Evolutionary conservation across 768 basidiomycete genomes (phyloP), one percentile per base, ranked within the genome.

Genomic region (Mycena crocata): DNA sequence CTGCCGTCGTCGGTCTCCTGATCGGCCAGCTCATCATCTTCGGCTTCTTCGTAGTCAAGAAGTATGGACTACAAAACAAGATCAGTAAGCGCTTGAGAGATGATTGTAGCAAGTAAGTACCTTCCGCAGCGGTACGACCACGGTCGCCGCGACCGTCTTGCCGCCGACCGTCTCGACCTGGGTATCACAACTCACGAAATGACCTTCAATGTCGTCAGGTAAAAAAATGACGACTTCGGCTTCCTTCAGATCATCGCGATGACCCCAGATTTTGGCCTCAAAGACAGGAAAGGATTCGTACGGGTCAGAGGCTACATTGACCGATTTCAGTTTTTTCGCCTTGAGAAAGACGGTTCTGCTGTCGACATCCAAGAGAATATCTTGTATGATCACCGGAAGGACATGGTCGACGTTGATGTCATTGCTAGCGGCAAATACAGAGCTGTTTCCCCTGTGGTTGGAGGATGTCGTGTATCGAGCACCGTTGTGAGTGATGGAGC

Each of bases 401-500:
- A 14, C 35, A 15, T 44, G n/a, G 42, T 19, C n/a, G n/a, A n/a
- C n/a, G n/a, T 6, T n/a, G n/a, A 5, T 10, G 8, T 52, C 21
- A 3, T 34, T 1, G 32, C 9, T n/a, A 3, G 17, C 13, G 24
- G 24, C 32, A 8, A 35, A 3, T 6, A 52, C 24, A 34, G 32
- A 52, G 32, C 50, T 52, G 34, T 52, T 52, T 37, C 50, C 50
- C 24, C n/a, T 13, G 50, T 52, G 50, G 21, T n/a, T 52, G 32
- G 32, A 52, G 50, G n/a, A 21, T 17, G 50, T 52, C n/a, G 50
- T 52, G 50, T 52, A 52, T 12, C 32, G 32, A 37, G 35, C 24
- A 21, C 50, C 50, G 21, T 52, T 52, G 50, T 52, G 35, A 6
- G 31, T 52, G 32, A 26, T 52, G 24, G 6, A 21, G 7, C 24